These are phyloP conservation scores for Rhododendron kiyosumense DNA, from an alignment of 148 eudicot species.

Conservation along the genomic window DNA sequence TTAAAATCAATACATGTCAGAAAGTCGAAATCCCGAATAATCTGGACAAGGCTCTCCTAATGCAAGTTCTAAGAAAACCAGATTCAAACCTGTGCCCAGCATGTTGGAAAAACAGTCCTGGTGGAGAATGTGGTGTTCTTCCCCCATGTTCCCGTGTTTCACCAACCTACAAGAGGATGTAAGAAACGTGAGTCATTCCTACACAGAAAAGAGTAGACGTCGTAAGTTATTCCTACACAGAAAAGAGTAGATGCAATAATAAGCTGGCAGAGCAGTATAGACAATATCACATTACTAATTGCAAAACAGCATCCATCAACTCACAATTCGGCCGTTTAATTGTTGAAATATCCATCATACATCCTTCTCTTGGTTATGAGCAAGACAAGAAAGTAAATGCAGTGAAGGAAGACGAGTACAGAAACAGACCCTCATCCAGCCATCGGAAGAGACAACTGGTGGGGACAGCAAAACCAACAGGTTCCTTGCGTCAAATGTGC, in stretches of 20 bases:
- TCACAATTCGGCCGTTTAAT: background rate
- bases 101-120: constrained; percentile 88
- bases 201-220: background rate
- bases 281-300: background rate
- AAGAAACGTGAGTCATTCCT: background rate
- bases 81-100: constrained; percentile 82
- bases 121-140: constrained; percentile 42
- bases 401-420: background rate
- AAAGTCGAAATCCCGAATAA: background rate
- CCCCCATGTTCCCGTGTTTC: constrained; percentile 46
- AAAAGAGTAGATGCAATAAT: background rate
- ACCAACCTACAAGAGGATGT: constrained; percentile 54
- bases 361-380: background rate
- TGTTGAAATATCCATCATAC: background rate
- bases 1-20: background rate
- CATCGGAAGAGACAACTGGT: background rate
- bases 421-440: background rate
- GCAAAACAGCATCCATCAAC: background rate
- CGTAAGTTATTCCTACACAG: background rate
- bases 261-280: background rate
- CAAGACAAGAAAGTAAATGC: background rate
- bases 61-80: background rate
- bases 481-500: background rate
- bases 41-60: background rate
- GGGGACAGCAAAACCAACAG: background rate